Conservation (phyloP, 2,329 filamentous ascomycete genomes). For the Madurella fahalii region DNA sequence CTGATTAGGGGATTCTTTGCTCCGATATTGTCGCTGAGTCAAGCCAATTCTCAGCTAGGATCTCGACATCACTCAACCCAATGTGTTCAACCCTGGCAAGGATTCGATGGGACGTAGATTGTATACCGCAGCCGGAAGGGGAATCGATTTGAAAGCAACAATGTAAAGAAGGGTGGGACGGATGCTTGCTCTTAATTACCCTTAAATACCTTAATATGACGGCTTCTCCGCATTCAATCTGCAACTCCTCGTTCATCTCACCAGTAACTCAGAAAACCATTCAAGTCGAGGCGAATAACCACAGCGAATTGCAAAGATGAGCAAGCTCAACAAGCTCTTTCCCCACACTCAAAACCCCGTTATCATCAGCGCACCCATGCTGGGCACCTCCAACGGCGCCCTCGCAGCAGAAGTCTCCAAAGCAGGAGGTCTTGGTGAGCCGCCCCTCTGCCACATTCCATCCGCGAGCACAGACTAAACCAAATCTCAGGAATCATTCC, state of each 20-base stretch:
- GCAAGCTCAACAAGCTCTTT: constrained; percentile 30
- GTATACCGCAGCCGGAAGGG: too few species aligned
- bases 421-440: constrained; percentile 39
- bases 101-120: too few species aligned
- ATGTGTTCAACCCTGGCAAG: too few species aligned
- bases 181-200: too few species aligned
- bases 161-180: too few species aligned
- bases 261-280: background rate
- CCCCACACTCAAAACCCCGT: constrained; percentile 36
- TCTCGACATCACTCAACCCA: too few species aligned
- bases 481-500: constrained; percentile 31
- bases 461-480: too few species aligned
- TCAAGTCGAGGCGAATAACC: background rate
- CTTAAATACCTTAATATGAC: too few species aligned
- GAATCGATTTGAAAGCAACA: too few species aligned
- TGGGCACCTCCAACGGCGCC: constrained; percentile 33
- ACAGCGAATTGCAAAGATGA: background rate
- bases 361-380: constrained; percentile 41
- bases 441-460: background rate
- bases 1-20: too few species aligned
- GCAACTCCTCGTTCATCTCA: background rate
- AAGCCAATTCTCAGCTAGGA: too few species aligned
- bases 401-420: constrained; percentile 39
- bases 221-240: background rate
- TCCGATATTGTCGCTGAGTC: too few species aligned